Base-by-base conservation (phyloP, 2,329 filamentous ascomycete genomes). In the Aureobasidium sp. region DNA sequence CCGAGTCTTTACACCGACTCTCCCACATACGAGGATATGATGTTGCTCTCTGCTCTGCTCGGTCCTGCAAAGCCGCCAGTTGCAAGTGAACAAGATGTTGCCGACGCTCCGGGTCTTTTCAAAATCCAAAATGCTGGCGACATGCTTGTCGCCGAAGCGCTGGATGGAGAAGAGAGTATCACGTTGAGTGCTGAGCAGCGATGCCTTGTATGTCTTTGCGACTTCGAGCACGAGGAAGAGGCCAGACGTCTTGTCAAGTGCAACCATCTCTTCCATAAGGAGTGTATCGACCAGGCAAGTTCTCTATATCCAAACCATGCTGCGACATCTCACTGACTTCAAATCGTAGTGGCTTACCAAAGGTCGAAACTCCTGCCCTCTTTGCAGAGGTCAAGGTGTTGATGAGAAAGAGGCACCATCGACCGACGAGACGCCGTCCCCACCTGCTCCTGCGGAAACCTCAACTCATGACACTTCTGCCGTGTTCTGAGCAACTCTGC, bases 21-120 rank as follows among this genome's bases (percentile, higher is more conserved):
- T 48, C 83, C 83, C 2, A 85, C 83, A 1, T 86, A 86, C 62
- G 83, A 86, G 66, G 83, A 86, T 60, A 86, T 86, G 83, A 78
- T 85, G 64, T 70, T 86, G 39, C 73, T 86, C 3, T 84, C 81
- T 11, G 81, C 81, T 11, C 73, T 86, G 10, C 70, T 86, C 14
- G 83, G 83, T 1, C 83, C 83, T 42, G 83, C 79, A 3, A 86
- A 86, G 62, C 82, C 83, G 2, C 83, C 83, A 3, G 83, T 86
- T 47, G 83, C 83, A 16, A 80, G 76, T 53, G 77, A 81, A 56
- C 79, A 81, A 53, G 83, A 86, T 60, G 74, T 86, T 22, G 76
- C 78, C 48, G 74, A 77, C 39, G 80, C 83, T 14, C 79, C 80
- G 17, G 83, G 83, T 2, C 60, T 84, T 7, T 84, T 79, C 65